Conservation (phyloP, 164 flowering plant species). For the Echeveria elegans region DNA sequence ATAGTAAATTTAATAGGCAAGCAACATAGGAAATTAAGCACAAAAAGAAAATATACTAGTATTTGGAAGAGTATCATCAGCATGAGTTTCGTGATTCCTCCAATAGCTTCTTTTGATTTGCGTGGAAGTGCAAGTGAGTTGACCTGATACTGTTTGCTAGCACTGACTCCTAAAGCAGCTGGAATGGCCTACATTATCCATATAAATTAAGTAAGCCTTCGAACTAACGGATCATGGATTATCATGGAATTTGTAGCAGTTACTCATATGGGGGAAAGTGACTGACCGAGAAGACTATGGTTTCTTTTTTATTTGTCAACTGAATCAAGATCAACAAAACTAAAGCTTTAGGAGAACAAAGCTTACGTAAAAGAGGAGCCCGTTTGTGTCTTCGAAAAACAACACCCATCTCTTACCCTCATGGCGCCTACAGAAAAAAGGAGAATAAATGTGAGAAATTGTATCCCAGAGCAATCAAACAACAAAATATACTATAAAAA, state of each 20-base stretch:
- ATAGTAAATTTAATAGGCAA: not conserved
- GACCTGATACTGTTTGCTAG: conserved; percentile 67
- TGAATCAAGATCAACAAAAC: not conserved
- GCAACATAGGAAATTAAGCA: not conserved
- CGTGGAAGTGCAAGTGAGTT: conserved; percentile 98
- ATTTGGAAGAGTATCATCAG: conserved; percentile 51
- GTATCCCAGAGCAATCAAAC: not conserved
- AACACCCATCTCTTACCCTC: conserved; percentile 90
- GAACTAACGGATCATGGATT: too few relatives aligned
- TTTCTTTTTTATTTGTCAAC: not conserved
- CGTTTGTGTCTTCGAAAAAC: conserved; percentile 99
- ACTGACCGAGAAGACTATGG: not conserved
- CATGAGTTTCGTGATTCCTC: conserved; percentile 91
- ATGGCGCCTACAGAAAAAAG: conserved; percentile 47
- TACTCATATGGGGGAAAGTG: not conserved
- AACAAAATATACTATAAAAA: not conserved
- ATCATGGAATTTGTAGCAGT: conserved; percentile 1
- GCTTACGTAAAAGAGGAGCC: conserved; percentile 83
- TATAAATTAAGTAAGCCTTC: not conserved
- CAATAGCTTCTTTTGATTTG: conserved; percentile 99
- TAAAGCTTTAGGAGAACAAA: not conserved
- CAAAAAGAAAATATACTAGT: not conserved
- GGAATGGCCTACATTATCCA: conserved; percentile 69
- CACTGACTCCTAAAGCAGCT: conserved; percentile 87
- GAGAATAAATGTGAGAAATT: not conserved